Evolutionary conservation across 176 grass and related monocot genomes (phyloP), one percentile per base, ranked within the genome.

Genomic region (Musa beccarii): DNA sequence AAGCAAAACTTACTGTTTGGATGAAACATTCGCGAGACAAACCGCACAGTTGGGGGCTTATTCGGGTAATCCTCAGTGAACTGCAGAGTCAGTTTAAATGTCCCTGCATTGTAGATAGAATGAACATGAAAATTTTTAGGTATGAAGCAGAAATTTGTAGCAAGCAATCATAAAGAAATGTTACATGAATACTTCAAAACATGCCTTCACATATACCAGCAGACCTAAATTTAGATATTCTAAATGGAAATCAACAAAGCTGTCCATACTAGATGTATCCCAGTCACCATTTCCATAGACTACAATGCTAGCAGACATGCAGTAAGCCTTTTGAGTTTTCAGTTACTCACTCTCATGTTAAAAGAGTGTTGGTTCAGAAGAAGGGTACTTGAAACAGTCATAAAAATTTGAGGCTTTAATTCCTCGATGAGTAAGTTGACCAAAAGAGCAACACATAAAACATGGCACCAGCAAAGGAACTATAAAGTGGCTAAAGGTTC

Each of bases 11-110:
- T 86, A 82, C 84, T 82, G 15, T 86, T 86, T 54, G 84, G 84
- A 64, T 86, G 84, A 71, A 86, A 86, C 84, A 86, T 86, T 54
- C 84, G 69, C 52, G 80, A 86, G 72, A 86, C 84, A 82, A 86
- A 86, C 72, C 84, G 66, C 24, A 86, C 75, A 19, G 80, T 86
- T 54, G 84, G 84, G 69, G 84, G 84, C 57, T 86, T 86, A 56
- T 86, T 86, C 55, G 84, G 84, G 78, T 86, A 86, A 82, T 86
- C 84, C 81, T 86, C 84, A 8, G 80, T 75, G 51, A 86, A 86
- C 62, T 86, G 84, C 65, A 86, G 79, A 49, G 84, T 82, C 54
- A 86, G 26, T 72, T 82, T 86, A 72, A 86, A 86, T 54, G 84
- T 86, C 59, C 84, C 84, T 86, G 66, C 34, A 72, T 21, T 19